Evolutionary conservation across 1,284 basidiomycete genomes (phyloP).

Genomic region (Rhodofomes roseus): DNA sequence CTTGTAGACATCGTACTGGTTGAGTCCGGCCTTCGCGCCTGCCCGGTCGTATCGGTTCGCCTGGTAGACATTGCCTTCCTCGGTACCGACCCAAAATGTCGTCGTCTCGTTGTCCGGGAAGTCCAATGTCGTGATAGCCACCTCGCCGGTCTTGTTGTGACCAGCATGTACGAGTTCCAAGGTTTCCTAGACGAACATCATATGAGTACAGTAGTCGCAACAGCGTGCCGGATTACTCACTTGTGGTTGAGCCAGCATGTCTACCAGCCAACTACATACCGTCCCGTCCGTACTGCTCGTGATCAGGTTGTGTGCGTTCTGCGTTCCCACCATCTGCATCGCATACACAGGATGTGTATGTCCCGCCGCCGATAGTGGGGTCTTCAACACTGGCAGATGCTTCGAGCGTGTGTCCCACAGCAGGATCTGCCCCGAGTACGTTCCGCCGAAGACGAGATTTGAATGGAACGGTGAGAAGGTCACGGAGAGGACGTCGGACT

Average conservation of each 20-base stretch:
- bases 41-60: conserved; percentile 96
- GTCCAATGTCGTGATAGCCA: conserved; percentile 89
- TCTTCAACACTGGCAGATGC: conserved; percentile 93
- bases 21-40: conserved; percentile 92
- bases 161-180: conserved; percentile 82
- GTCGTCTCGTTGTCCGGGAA: conserved; percentile 95
- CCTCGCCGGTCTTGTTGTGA: conserved; percentile 94
- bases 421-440: conserved; percentile 96
- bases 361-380: conserved; percentile 90
- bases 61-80: conserved; percentile 95
- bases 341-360: conserved; percentile 99
- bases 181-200: conserved; percentile 67
- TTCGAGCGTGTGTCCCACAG: conserved; percentile 99
- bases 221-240: conserved; percentile 35
- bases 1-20: conserved; percentile 87
- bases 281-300: conserved; percentile 95
- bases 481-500: conserved; percentile 97
- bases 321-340: conserved; percentile 96
- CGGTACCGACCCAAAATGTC: conserved; percentile 94
- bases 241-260: conserved; percentile 97
- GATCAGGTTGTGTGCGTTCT: conserved; percentile 96
- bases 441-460: conserved; percentile 95
- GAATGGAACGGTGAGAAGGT: conserved; percentile 98
- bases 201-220: conserved; percentile 5
- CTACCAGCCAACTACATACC: conserved; percentile 96